phyloP scores from a whole-genome alignment of 306 rosid species.

The Luffa aegyptiaca region DNA sequence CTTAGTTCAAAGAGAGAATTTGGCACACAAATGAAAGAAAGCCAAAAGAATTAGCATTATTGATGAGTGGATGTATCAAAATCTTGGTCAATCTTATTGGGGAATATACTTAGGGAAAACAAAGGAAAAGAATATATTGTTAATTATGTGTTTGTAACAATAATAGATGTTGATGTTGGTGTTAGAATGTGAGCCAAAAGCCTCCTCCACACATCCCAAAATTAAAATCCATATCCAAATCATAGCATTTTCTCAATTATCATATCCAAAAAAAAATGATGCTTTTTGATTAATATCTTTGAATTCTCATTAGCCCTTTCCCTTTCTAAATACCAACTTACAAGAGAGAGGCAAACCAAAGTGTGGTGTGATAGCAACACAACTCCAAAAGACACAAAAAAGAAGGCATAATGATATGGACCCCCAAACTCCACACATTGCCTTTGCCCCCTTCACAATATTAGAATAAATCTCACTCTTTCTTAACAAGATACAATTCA shows the following conservation, averaged over 20 bases:
- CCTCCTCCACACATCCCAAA: background rate
- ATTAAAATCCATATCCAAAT: background rate
- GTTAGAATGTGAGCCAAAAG: background rate
- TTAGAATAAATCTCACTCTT: background rate
- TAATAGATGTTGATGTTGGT: background rate
- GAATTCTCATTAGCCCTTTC: background rate
- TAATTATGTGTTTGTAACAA: background rate
- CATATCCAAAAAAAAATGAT: background rate
- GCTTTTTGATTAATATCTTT: conserved; percentile 1
- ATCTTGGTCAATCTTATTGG: conserved; percentile 4
- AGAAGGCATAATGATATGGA: background rate
- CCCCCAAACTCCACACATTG: background rate
- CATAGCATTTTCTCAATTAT: background rate
- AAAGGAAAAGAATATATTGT: background rate
- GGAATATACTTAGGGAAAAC: background rate
- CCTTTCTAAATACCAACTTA: background rate
- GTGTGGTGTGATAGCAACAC: background rate
- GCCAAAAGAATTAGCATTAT: conserved; percentile 1
- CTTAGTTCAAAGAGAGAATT: background rate
- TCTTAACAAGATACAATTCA: background rate
- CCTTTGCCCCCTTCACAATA: background rate
- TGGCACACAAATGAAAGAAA: background rate
- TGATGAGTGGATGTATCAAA: background rate
- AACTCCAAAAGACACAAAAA: background rate
- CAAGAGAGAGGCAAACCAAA: background rate